Evolutionary conservation across 2,329 filamentous ascomycete genomes (phyloP), one percentile per base, ranked within the genome.

Genomic region (Diaporthe longicolla): DNA sequence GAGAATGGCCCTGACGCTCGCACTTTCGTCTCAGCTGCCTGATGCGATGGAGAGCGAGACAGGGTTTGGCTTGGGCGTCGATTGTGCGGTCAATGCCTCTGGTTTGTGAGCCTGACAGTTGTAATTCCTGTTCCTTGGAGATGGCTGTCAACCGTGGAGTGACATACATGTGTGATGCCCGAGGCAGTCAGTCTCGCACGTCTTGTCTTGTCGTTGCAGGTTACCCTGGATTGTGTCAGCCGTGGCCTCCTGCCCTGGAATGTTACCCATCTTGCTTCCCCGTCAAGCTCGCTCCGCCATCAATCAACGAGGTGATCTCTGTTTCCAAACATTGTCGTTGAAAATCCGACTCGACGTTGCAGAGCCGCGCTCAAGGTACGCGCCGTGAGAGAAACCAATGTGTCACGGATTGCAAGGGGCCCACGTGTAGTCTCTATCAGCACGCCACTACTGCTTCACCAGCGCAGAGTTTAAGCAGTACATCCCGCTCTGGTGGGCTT

Each of bases 371-470:
- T 21, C 29, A 13, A 50, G 13, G 40, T 15, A 21, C n/a, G 48
- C 21, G 50, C 59, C 63, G 48, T 72, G 71, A 68, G 59, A 66
- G 54, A 72, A 55, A 63, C 50, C 52, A 66, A 72, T 72, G 37
- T 72, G 71, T 72, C 59, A 72, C 54, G 19, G 40, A 68, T 72
- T 72, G 71, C 59, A 40, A 72, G 70, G 70, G 70, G 32, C n/a
- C n/a, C 10, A 13, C 11, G 9, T 29, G 19, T 32, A 37, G 50
- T 17, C n/a, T 35, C 48, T 52, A 40, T 65, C 43, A 13, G 54
- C 1, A 17, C 1, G 10, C 1, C 26, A 7, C 19, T 3, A 10
- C 17, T 2, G 2, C 13, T 17, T 13, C 1, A 1, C 29, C 6
- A 8, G 9, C 3, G 0, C 8, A 2, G 4, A 29, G 48, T 37